These are phyloP conservation scores for Salix suchowensis DNA, from an alignment of 345 rosid genomes.

Conservation along the genomic window DNA sequence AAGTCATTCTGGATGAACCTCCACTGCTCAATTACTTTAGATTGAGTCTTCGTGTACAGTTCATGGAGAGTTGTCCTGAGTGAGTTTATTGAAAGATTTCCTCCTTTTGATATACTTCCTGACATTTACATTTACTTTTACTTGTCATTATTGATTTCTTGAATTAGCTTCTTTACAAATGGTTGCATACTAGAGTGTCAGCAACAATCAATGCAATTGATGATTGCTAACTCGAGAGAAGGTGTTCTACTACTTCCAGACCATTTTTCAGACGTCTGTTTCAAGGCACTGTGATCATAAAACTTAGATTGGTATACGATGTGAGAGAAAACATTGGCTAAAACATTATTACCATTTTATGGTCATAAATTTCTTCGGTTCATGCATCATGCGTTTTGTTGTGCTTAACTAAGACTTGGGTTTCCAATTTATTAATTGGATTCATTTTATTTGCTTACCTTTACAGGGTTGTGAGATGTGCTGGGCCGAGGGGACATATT, in stretches of 20 bases:
- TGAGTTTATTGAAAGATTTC: neutral
- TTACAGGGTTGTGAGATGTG: slow-evolving; percentile 75
- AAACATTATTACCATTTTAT: neutral
- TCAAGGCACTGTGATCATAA: neutral
- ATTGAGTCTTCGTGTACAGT: neutral
- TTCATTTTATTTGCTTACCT: neutral
- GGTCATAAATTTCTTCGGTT: neutral
- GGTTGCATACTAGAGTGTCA: neutral
- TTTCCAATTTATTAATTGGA: neutral
- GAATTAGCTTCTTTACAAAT: neutral
- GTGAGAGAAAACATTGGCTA: neutral
- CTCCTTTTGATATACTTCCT: neutral
- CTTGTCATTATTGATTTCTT: neutral
- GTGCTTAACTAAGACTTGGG: neutral
- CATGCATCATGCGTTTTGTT: slow-evolving; percentile 5
- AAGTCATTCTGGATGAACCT: neutral
- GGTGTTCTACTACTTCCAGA: neutral
- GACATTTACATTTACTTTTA: neutral
- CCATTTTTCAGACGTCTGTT: neutral
- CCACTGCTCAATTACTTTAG: neutral
- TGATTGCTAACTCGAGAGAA: neutral
- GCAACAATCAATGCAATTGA: neutral
- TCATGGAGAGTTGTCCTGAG: neutral
- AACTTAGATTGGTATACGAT: neutral
- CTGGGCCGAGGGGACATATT: slow-evolving; percentile 75